Percentiles rank a stretch among this genome's conserved stretches.
Evolutionary conservation across 83 land plant genomes (phyloP).

Genomic region (Diphasiastrum complanatum): DNA sequence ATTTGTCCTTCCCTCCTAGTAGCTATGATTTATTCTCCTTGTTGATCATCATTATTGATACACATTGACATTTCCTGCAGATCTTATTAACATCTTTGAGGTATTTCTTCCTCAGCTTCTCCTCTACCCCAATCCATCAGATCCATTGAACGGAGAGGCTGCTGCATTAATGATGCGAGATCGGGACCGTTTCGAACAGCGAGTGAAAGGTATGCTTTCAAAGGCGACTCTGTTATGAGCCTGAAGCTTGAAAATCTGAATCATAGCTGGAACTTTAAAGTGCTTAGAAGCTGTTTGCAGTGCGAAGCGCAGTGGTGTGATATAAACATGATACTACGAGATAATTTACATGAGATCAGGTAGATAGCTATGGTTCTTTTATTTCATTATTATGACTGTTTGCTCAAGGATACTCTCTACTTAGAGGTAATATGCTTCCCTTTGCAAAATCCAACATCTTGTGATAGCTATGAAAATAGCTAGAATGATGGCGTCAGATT

Average conservation of each 20-base stretch:
- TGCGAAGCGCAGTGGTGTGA: too few species aligned
- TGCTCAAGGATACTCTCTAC: too few species aligned
- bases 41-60: background rate
- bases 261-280: background rate
- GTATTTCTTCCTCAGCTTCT: slow-evolving; percentile 79
- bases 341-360: too few species aligned
- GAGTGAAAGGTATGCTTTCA: slow-evolving; percentile 53
- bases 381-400: too few species aligned
- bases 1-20: background rate
- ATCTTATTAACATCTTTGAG: slow-evolving; percentile 73
- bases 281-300: background rate
- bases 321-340: too few species aligned
- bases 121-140: slow-evolving; percentile 70
- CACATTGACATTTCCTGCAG: slow-evolving; percentile 30
- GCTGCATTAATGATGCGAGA: slow-evolving; percentile 81
- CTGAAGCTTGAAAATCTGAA: background rate
- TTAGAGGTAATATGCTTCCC: too few species aligned
- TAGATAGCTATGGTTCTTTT: too few species aligned
- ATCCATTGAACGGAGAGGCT: slow-evolving; percentile 77
- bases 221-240: too few species aligned
- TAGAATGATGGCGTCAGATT: too few species aligned
- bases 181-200: slow-evolving; percentile 47
- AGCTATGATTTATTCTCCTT: background rate
- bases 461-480: too few species aligned
- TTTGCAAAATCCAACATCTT: too few species aligned